Percentiles rank a stretch among this genome's conserved stretches.
Conservation (phyloP, 371 early-diverging fungal genomes). For the Actinomucor elegans region DNA sequence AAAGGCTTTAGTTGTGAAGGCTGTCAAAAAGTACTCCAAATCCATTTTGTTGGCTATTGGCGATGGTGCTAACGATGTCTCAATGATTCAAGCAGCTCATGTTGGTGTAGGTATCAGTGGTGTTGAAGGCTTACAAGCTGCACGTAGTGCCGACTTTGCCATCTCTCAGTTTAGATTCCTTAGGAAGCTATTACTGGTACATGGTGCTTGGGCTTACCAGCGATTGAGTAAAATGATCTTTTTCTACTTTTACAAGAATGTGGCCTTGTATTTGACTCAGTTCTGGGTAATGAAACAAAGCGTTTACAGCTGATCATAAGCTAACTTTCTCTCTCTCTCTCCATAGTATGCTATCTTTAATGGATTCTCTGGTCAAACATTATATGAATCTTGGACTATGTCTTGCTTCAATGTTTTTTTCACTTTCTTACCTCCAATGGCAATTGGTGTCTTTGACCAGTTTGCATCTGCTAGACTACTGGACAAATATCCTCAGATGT, state of each 20-base stretch:
- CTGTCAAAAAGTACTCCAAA: constrained; percentile 75
- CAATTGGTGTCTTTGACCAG: constrained; percentile 93
- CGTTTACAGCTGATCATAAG: not conserved
- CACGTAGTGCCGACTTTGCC: constrained; percentile 94
- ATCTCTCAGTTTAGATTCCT: constrained; percentile 93
- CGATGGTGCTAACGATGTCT: constrained; percentile 99
- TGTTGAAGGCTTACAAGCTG: constrained; percentile 96
- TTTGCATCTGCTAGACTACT: constrained; percentile 87
- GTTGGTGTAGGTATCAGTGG: constrained; percentile 98
- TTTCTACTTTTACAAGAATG: constrained; percentile 96
- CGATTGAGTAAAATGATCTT: constrained; percentile 84
- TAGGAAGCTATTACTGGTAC: constrained; percentile 86
- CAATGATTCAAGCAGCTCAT: constrained; percentile 97
- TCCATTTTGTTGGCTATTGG: constrained; percentile 90
- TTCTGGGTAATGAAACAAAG: constrained; percentile 77
- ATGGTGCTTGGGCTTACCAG: constrained; percentile 94
- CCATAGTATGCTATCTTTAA: constrained; percentile 79
- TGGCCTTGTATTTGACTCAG: constrained; percentile 94
- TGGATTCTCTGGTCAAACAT: constrained; percentile 88
- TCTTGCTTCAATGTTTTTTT: constrained; percentile 89
- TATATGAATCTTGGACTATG: constrained; percentile 94
- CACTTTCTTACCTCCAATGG: constrained; percentile 86
- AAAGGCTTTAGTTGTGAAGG: constrained; percentile 89
- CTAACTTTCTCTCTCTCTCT: not conserved
- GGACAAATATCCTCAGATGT: constrained; percentile 97